A percentile compares a stretch with the other conserved stretches of the same genome.
These are phyloP conservation scores for Kwoniella sp. DNA, from an alignment of 768 basidiomycete genomes.

Conservation along the genomic window DNA sequence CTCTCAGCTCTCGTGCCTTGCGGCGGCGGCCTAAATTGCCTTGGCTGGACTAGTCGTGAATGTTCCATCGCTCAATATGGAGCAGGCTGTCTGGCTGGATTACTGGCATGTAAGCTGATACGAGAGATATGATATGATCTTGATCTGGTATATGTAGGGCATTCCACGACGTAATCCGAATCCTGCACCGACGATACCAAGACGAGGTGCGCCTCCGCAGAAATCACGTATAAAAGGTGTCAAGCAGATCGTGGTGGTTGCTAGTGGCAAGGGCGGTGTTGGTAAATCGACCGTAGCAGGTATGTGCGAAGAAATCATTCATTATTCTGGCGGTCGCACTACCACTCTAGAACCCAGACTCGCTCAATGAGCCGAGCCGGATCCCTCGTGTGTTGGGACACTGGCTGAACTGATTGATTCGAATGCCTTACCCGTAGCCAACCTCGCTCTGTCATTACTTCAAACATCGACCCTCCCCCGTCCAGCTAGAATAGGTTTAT, in stretches of 20 bases:
- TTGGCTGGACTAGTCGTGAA: too few relatives aligned
- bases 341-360: too few relatives aligned
- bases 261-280: constrained; percentile 93
- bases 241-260: constrained; percentile 76
- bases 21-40: too few relatives aligned
- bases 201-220: constrained; percentile 54
- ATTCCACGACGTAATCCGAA: constrained; percentile 56
- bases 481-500: constrained; percentile 71
- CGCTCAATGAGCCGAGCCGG: too few relatives aligned
- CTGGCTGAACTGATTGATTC: constrained; percentile 10
- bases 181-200: constrained; percentile 58
- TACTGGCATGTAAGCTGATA: neutral
- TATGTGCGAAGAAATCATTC: constrained; percentile 52
- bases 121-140: too few relatives aligned
- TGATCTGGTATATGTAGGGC: constrained; percentile 57
- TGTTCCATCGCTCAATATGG: too few relatives aligned
- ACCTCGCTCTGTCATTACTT: constrained; percentile 67
- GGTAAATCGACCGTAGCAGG: constrained; percentile 93
- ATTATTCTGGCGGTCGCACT: too few relatives aligned
- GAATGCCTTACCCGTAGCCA: constrained; percentile 27
- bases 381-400: too few relatives aligned
- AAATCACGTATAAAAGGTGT: constrained; percentile 64
- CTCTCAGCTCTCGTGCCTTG: too few relatives aligned
- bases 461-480: constrained; percentile 25
- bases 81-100: too few relatives aligned